A percentile compares a stretch with the other conserved stretches of the same genome.
Conservation (phyloP, 441 rosid species). For the Hura crepitans region DNA sequence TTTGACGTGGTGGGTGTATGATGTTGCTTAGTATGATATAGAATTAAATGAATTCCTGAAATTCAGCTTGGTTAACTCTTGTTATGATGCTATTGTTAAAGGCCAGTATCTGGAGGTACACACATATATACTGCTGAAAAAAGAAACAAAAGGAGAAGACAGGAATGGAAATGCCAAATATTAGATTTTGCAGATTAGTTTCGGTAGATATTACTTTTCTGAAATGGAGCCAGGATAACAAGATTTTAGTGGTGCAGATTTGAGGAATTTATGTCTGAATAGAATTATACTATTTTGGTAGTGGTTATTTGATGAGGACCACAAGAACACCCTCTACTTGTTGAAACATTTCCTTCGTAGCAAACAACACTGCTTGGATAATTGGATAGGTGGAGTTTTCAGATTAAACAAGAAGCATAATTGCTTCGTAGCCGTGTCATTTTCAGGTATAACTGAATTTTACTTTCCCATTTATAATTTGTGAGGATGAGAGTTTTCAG, state of each 20-base stretch:
- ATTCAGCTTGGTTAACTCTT: background rate
- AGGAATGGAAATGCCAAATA: conserved; percentile 28
- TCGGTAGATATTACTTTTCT: no score
- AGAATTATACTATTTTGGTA: conserved; percentile 16
- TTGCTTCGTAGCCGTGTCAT: background rate
- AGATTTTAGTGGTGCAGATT: conserved; percentile 30
- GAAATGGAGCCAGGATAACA: no score
- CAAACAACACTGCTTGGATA: conserved; percentile 11
- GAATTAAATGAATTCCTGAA: no score
- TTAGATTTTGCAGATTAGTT: no score
- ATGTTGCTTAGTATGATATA: no score
- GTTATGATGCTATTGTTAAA: background rate
- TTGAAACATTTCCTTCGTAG: conserved; percentile 11
- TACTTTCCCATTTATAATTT: no score
- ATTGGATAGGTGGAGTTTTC: conserved; percentile 1
- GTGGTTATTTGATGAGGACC: conserved; percentile 35
- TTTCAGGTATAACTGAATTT: background rate
- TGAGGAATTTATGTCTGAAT: conserved; percentile 18
- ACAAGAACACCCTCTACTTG: conserved; percentile 19
- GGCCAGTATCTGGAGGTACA: background rate
- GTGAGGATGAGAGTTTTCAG: no score
- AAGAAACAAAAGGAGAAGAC: conserved; percentile 31
- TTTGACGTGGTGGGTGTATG: no score
- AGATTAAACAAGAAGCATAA: background rate
- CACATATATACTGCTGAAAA: conserved; percentile 19